A percentile compares a stretch with the other conserved stretches of the same genome.
Evolutionary conservation across 805 yeast genomes (phyloP).

Genomic region (Cyberlindnera veronae): DNA sequence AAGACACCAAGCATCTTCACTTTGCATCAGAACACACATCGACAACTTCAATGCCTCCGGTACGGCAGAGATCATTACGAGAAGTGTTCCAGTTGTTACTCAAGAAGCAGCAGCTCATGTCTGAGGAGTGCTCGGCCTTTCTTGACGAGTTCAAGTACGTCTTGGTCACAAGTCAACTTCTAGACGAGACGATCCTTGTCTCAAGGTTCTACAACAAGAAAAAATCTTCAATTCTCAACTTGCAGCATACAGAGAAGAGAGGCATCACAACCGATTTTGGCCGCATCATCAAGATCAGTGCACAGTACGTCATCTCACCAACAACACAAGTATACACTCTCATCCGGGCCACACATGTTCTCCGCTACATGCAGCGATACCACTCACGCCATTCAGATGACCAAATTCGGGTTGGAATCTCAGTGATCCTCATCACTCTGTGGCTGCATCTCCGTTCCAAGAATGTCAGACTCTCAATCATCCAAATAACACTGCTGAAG

Average conservation of each 20-base stretch:
- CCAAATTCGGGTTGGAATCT: constrained; percentile 1
- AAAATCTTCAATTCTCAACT: constrained; percentile 9
- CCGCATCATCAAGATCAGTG: background rate
- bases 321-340: background rate
- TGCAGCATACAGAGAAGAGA: background rate
- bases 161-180: constrained; percentile 45
- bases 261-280: constrained; percentile 8
- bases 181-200: constrained; percentile 37
- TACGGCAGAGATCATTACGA: constrained; percentile 3
- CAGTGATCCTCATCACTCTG: constrained; percentile 6
- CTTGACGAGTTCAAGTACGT: constrained; percentile 50
- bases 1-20: background rate
- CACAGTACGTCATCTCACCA: constrained; percentile 4
- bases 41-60: background rate
- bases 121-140: constrained; percentile 27
- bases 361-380: constrained; percentile 1
- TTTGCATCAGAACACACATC: background rate
- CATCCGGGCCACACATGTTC: background rate
- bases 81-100: constrained; percentile 2
- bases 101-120: constrained; percentile 8
- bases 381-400: background rate
- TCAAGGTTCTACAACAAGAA: constrained; percentile 24
- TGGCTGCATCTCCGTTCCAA: constrained; percentile 9
- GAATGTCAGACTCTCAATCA: constrained; percentile 5
- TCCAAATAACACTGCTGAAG: constrained; percentile 16